Conservation (phyloP, 768 basidiomycete genomes). For the Serendipita sp. region DNA sequence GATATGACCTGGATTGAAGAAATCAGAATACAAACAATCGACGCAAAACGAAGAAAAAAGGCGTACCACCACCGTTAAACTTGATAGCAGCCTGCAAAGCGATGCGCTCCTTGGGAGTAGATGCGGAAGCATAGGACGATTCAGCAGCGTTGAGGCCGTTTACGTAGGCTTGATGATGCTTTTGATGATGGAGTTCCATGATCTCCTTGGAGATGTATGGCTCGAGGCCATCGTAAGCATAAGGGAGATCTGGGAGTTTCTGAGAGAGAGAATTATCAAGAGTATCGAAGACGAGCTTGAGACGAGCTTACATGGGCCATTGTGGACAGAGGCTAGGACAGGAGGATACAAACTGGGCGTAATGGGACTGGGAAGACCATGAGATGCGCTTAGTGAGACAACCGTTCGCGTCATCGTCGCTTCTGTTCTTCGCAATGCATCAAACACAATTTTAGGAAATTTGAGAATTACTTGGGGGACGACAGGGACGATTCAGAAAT, state of each 20-base stretch:
- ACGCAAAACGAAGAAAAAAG: not conserved
- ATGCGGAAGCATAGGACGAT: slow-evolving; percentile 47
- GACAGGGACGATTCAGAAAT: no score
- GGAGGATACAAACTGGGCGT: no score
- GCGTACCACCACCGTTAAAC: slow-evolving; percentile 89
- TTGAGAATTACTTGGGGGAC: no score
- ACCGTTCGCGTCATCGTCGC: no score
- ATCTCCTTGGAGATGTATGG: slow-evolving; percentile 86
- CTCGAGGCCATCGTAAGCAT: slow-evolving; percentile 77
- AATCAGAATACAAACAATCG: not conserved
- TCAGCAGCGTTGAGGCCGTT: slow-evolving; percentile 86
- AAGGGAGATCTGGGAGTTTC: slow-evolving; percentile 54
- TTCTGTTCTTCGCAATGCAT: no score
- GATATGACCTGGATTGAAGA: slow-evolving; percentile 44
- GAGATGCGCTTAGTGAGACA: no score
- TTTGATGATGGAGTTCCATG: slow-evolving; percentile 88
- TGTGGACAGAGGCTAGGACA: no score
- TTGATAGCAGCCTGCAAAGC: slow-evolving; percentile 80
- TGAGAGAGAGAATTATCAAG: no score
- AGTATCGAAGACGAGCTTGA: no score
- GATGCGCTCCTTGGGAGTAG: slow-evolving; percentile 63
- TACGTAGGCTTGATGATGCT: slow-evolving; percentile 93
- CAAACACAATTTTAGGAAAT: no score
- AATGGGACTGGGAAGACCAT: no score
- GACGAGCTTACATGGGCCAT: no score